Conservation (phyloP, 2,329 filamentous ascomycete genomes). For the Aspergillus aculeatus region DNA sequence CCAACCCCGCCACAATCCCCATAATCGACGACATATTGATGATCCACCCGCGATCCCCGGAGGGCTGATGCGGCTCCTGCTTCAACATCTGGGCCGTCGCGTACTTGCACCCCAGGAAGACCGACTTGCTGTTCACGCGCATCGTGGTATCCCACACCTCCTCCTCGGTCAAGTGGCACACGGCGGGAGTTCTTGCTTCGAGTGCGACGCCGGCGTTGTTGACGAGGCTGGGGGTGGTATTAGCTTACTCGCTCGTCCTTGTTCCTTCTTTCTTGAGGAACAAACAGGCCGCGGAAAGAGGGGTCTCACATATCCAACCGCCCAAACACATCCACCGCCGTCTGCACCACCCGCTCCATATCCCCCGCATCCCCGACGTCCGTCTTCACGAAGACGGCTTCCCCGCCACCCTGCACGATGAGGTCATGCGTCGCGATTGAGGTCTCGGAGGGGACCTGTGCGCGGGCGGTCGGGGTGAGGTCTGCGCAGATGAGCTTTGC, state of each 20-base stretch:
- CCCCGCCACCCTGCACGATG: conserved; percentile 35
- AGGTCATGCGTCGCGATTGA: conserved; percentile 39
- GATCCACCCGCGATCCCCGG: conserved; percentile 37
- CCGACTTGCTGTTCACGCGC: conserved; percentile 40
- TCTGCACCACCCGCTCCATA: conserved; percentile 40
- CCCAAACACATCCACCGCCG: conserved; percentile 37
- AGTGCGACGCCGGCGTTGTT: too few relatives aligned
- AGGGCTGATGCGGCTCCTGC: conserved; percentile 31
- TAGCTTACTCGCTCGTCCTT: too few relatives aligned
- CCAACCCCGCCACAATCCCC: conserved; percentile 26
- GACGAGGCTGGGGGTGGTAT: too few relatives aligned
- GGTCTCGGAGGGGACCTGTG: conserved; percentile 30
- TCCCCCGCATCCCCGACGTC: conserved; percentile 43
- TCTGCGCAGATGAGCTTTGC: conserved; percentile 46
- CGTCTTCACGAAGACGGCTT: conserved; percentile 44
- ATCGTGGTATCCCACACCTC: conserved; percentile 46
- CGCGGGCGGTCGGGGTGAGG: conserved; percentile 20
- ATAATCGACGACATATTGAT: conserved; percentile 35
- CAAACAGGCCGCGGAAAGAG: conserved; percentile 9
- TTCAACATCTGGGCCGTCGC: conserved; percentile 40
- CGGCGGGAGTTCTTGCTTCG: too few relatives aligned
- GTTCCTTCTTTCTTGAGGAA: conserved; percentile 16
- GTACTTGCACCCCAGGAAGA: conserved; percentile 46
- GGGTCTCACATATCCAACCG: conserved; percentile 47
- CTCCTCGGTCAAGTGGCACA: conserved; percentile 49